Conservation (phyloP, 495 filamentous ascomycete species). For the Usnea hakonensis region DNA sequence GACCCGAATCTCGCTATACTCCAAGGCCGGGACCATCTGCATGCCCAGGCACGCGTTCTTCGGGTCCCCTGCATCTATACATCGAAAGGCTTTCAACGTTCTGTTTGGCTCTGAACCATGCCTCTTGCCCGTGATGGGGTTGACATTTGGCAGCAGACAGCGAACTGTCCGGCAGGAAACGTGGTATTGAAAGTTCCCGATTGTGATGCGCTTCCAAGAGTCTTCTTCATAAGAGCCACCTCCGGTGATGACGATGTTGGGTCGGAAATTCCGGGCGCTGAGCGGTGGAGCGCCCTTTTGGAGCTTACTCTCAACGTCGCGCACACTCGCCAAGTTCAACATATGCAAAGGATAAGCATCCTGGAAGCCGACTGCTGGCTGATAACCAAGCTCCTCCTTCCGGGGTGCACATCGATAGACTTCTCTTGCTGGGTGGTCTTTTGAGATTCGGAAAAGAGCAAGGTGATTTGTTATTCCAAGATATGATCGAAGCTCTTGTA, state of each 20-base stretch:
- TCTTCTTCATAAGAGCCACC: slow-evolving; percentile 63
- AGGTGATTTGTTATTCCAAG: slow-evolving; percentile 57
- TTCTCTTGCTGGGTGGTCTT: slow-evolving; percentile 46
- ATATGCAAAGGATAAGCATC: slow-evolving; percentile 88
- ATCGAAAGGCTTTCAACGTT: slow-evolving; percentile 59
- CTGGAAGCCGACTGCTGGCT: slow-evolving; percentile 70
- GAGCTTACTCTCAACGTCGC: slow-evolving; percentile 48
- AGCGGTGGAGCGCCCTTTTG: slow-evolving; percentile 51
- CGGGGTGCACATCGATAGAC: slow-evolving; percentile 70
- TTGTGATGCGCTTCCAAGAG: slow-evolving; percentile 63
- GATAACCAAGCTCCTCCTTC: slow-evolving; percentile 61
- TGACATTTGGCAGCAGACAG: slow-evolving; percentile 78
- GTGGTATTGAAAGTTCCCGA: slow-evolving; percentile 44
- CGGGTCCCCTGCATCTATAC: slow-evolving; percentile 66
- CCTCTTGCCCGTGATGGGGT: slow-evolving; percentile 62
- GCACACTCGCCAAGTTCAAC: slow-evolving; percentile 65
- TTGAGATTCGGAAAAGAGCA: slow-evolving; percentile 65
- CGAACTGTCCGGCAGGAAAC: slow-evolving; percentile 69
- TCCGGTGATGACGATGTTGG: slow-evolving; percentile 72
- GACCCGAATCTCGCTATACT: slow-evolving; percentile 44
- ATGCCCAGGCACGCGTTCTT: slow-evolving; percentile 72
- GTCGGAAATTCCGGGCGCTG: slow-evolving; percentile 64
- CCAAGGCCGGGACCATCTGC: slow-evolving; percentile 62
- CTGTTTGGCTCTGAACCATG: slow-evolving; percentile 66
- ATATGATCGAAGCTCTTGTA: slow-evolving; percentile 44